These are phyloP conservation scores for Nicotiana tomentosiformis DNA, from an alignment of 257 asterid genomes.

Conservation along the genomic window DNA sequence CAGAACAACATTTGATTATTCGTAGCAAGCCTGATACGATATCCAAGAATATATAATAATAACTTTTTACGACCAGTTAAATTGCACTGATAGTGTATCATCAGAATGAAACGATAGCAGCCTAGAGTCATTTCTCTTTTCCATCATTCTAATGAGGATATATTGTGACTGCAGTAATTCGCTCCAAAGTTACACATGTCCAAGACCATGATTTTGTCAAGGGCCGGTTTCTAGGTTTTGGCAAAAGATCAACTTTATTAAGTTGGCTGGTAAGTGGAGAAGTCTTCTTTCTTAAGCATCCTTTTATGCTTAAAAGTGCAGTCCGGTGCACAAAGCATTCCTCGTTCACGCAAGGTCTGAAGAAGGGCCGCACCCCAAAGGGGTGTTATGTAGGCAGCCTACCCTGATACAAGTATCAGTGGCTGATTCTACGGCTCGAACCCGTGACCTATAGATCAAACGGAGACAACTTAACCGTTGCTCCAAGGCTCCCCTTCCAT, in stretches of 20 bases:
- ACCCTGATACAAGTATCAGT: no score
- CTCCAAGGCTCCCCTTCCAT: no score
- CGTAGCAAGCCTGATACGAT: background rate
- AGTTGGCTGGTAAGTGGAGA: conserved; percentile 50
- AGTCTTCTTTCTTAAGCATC: background rate
- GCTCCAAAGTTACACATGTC: background rate
- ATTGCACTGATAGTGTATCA: background rate
- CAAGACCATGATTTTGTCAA: conserved; percentile 45
- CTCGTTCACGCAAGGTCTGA: no score
- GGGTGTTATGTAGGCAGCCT: no score
- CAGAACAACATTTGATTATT: background rate
- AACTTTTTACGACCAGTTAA: no score
- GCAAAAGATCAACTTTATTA: conserved; percentile 28
- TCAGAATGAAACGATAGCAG: background rate
- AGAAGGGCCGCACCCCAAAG: no score
- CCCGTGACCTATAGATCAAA: no score
- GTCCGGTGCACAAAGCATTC: no score
- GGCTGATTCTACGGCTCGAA: no score
- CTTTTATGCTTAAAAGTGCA: no score
- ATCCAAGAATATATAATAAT: background rate
- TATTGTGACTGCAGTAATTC: conserved; percentile 5
- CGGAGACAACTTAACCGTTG: no score
- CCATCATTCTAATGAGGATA: background rate
- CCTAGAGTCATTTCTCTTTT: background rate
- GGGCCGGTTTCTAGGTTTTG: conserved; percentile 36